These are phyloP conservation scores for Kodamaea neixiangensis DNA, from an alignment of 805 yeast species.

Conservation along the genomic window DNA sequence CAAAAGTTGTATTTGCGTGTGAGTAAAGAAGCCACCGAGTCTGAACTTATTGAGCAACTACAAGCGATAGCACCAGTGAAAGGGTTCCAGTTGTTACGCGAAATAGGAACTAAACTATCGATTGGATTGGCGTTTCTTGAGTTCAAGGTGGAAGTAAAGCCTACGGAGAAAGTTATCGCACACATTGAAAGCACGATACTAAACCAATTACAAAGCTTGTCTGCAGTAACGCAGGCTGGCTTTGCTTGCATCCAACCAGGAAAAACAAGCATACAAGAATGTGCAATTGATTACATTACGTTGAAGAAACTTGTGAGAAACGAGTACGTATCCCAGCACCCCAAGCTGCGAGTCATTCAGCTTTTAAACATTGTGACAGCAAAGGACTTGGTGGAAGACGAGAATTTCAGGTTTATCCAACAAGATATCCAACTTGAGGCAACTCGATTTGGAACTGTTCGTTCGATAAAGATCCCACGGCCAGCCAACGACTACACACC, in stretches of 20 bases:
- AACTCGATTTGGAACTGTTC: constrained; percentile 51
- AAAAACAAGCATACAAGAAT: constrained; percentile 37
- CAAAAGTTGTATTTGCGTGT: constrained; percentile 49
- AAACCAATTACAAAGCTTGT: constrained; percentile 16
- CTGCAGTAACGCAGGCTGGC: constrained; percentile 24
- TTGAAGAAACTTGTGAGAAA: constrained; percentile 39
- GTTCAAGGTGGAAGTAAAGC: constrained; percentile 17
- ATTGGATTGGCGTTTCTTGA: constrained; percentile 63
- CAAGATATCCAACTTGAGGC: constrained; percentile 56
- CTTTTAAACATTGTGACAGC: constrained; percentile 66
- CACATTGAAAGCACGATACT: constrained; percentile 11
- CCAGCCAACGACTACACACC: constrained; percentile 54
- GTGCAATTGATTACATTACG: constrained; percentile 37
- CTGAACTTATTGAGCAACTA: constrained; percentile 45
- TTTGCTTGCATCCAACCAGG: constrained; percentile 35
- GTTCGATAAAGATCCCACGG: constrained; percentile 59
- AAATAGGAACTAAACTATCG: constrained; percentile 50
- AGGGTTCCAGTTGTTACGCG: constrained; percentile 46
- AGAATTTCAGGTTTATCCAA: constrained; percentile 48
- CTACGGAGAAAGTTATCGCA: background rate
- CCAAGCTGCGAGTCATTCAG: constrained; percentile 57
- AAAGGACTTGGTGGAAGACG: constrained; percentile 58
- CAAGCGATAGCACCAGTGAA: constrained; percentile 40
- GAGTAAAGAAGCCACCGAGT: constrained; percentile 47
- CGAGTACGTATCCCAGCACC: constrained; percentile 36